Evolutionary conservation across 2,329 filamentous ascomycete genomes (phyloP), one percentile per base, ranked within the genome.

Genomic region (Mycocentrospora acerina): DNA sequence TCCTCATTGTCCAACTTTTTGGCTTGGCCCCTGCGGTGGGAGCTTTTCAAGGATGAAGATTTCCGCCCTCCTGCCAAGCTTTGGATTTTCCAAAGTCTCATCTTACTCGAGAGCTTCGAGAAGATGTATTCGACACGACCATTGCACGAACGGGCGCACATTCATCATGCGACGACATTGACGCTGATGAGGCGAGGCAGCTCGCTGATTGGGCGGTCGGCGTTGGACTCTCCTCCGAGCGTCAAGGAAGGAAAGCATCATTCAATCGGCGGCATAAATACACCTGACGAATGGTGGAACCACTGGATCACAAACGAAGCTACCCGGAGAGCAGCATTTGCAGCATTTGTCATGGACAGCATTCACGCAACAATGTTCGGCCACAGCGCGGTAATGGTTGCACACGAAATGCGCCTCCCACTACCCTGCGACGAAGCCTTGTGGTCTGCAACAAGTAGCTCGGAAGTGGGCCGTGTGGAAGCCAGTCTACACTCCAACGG

Each of bases 281-380:
- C 85, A 0, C 80, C 85, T 0, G 89, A 95, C 47, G 90, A 95
- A 51, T 93, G 87, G 76, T 98, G 93, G 93, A 87, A 90, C 55
- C 83, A 89, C 54, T 97, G 93, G 93, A 93, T 97, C 57, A 90
- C 85, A 10, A 90, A 90, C 34, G 93, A 98, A 65, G 87, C 91
- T 1, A 97, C 90, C 0, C 79, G 89, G 19, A 81, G 93, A 42
- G 88, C 86, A 3, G 93, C 91, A 0, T 97, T 96, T 70, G 90
- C 88, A 1, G 93, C 93, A 0, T 97, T 97, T 61, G 82, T 96
- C 29, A 85, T 97, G 50, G 93, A 98, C 65, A 95, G 90, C 4
- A 94, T 90, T 2, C 93, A 98, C 66, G 90, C 90, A 1, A 95
- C 90, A 18, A 96, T 98, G 86, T 97, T 97, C 67, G 93, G 91